Percentiles rank a stretch among this genome's conserved stretches.
phyloP scores from a whole-genome alignment of 805 yeast genomes.

The Candida silvicultrix region DNA sequence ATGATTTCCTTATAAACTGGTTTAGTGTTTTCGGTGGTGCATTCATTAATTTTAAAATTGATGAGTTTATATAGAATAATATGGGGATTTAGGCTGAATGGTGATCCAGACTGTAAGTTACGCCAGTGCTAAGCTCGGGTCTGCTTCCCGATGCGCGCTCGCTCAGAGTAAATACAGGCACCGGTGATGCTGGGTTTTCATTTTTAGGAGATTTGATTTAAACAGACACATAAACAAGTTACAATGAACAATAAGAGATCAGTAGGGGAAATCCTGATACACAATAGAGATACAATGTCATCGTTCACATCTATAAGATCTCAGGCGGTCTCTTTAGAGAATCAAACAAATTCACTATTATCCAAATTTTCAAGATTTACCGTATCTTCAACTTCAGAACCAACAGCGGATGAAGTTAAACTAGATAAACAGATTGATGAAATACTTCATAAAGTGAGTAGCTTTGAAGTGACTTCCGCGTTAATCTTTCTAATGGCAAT shows the following conservation, averaged over 20 bases:
- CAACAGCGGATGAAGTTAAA: slow-evolving; percentile 41
- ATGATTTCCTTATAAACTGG: slow-evolving; percentile 22
- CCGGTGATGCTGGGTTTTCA: not conserved
- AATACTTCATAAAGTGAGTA: slow-evolving; percentile 34
- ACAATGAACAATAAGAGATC: no score
- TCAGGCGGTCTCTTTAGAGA: slow-evolving; percentile 64
- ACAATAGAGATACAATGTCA: slow-evolving; percentile 18
- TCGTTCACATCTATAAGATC: slow-evolving; percentile 64
- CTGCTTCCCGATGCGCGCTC: no score
- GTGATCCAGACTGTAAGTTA: no score
- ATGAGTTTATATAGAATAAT: not conserved
- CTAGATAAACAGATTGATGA: slow-evolving; percentile 43
- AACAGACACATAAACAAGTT: not conserved
- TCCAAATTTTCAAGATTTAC: slow-evolving; percentile 50
- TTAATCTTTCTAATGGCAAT: no score
- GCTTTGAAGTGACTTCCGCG: no score
- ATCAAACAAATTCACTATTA: slow-evolving; percentile 52
- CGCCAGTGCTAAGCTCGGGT: no score
- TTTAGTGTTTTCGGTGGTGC: slow-evolving; percentile 19
- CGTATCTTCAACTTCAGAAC: slow-evolving; percentile 40
- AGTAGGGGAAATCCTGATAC: no score
- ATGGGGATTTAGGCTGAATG: not conserved
- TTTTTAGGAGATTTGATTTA: not conserved
- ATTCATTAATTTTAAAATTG: not conserved
- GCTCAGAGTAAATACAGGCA: not conserved